A percentile compares a stretch with the other conserved stretches of the same genome.
Evolutionary conservation across 495 filamentous ascomycete species (phyloP).

Genomic region (Jackrogersella minutella): DNA sequence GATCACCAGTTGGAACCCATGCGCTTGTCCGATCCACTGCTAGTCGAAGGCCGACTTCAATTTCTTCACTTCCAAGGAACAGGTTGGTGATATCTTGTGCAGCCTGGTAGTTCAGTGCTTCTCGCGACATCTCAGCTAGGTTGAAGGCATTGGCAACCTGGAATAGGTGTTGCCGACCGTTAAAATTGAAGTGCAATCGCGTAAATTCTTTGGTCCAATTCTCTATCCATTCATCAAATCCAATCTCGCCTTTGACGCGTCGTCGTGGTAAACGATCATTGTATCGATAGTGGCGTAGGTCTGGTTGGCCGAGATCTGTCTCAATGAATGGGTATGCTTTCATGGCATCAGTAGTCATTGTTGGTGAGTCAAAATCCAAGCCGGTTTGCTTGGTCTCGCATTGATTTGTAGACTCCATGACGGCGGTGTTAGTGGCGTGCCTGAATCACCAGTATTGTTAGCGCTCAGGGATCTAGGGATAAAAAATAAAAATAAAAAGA

Average conservation of each 20-base stretch:
- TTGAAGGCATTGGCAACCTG: not conserved
- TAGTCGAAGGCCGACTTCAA: not conserved
- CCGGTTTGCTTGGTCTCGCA: too few species aligned
- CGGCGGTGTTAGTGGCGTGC: too few species aligned
- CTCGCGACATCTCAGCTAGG: not conserved
- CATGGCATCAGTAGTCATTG: not conserved
- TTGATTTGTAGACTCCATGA: too few species aligned
- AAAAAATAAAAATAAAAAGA: not conserved
- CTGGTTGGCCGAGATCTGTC: not conserved
- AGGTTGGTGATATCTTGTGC: not conserved
- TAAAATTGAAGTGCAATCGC: not conserved
- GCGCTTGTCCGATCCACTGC: not conserved
- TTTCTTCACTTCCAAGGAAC: not conserved
- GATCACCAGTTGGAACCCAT: not conserved
- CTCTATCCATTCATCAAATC: not conserved
- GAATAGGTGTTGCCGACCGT: not conserved
- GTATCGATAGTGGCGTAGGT: not conserved
- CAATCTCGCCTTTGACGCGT: not conserved
- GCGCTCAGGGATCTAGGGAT: too few species aligned
- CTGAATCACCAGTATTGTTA: too few species aligned
- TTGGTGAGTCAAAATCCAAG: not conserved
- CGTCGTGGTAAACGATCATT: not conserved
- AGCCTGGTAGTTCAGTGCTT: not conserved
- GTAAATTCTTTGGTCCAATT: not conserved
- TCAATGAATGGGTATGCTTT: not conserved